phyloP scores from a whole-genome alignment of 805 yeast species.

The Kodamaea hsintzibuensis region DNA sequence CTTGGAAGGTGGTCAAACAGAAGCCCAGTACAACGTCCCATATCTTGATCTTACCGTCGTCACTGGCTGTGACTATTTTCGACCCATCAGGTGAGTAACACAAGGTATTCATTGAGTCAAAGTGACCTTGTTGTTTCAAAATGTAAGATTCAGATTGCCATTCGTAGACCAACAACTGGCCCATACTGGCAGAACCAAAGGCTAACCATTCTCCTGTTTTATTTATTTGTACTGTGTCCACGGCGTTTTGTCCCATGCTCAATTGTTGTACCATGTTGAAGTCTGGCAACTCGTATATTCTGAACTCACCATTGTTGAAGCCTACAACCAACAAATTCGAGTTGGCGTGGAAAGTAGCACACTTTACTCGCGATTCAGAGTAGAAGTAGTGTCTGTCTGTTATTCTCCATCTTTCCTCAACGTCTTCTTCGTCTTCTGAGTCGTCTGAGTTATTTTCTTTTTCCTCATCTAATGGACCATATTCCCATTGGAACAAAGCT shows the following conservation, averaged over 20 bases:
- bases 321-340: slow-evolving; percentile 83
- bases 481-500: slow-evolving; percentile 91
- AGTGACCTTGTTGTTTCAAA: slow-evolving; percentile 95
- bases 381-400: slow-evolving; percentile 73
- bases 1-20: slow-evolving; percentile 87
- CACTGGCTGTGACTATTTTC: slow-evolving; percentile 87
- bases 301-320: slow-evolving; percentile 84
- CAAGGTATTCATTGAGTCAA: slow-evolving; percentile 81
- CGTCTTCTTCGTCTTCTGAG: slow-evolving; percentile 34
- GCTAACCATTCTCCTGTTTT: slow-evolving; percentile 95
- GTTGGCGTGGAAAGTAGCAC: slow-evolving; percentile 79
- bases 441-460: slow-evolving; percentile 45
- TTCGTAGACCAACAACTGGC: slow-evolving; percentile 95
- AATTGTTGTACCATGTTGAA: slow-evolving; percentile 81
- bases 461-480: slow-evolving; percentile 56
- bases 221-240: slow-evolving; percentile 79
- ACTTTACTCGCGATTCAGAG: slow-evolving; percentile 68
- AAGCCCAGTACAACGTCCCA: slow-evolving; percentile 96
- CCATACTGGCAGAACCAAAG: slow-evolving; percentile 85
- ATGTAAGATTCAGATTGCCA: slow-evolving; percentile 98
- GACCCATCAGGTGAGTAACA: slow-evolving; percentile 95
- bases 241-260: slow-evolving; percentile 88
- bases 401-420: slow-evolving; percentile 74
- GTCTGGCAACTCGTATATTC: slow-evolving; percentile 83
- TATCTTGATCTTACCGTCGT: slow-evolving; percentile 93